Conservation (phyloP, 371 early-diverging fungal species). For the Circinella minor region DNA sequence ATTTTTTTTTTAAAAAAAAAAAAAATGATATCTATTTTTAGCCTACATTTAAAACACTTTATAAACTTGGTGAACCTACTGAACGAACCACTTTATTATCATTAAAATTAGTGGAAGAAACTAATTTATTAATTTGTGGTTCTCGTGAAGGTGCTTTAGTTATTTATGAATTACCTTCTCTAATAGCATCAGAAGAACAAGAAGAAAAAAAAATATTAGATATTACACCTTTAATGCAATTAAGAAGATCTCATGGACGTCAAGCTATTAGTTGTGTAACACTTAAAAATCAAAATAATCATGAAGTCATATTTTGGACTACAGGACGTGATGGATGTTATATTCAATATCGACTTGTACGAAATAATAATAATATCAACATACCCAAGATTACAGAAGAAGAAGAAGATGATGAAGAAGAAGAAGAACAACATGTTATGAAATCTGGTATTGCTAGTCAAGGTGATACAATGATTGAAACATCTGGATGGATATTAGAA, state of each 20-base stretch:
- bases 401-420: constrained; percentile 6
- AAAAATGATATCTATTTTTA: constrained; percentile 10
- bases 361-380: not conserved
- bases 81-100: constrained; percentile 56
- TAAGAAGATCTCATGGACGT: constrained; percentile 49
- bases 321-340: constrained; percentile 77
- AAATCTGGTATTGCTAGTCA: constrained; percentile 42
- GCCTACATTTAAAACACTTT: constrained; percentile 44
- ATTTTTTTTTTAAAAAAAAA: too few relatives aligned
- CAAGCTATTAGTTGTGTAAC: constrained; percentile 60
- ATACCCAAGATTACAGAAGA: not conserved
- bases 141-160: constrained; percentile 65
- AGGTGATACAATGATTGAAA: constrained; percentile 34
- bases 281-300: constrained; percentile 30
- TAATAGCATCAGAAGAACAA: not conserved
- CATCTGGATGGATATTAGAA: constrained; percentile 46
- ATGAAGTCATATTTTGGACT: constrained; percentile 58
- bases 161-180: constrained; percentile 49
- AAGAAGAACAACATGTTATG: not conserved
- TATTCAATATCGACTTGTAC: constrained; percentile 62
- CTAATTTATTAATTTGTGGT: constrained; percentile 60
- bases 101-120: constrained; percentile 42
- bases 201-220: not conserved
- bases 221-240: constrained; percentile 34
- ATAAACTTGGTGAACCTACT: constrained; percentile 50